A percentile compares a stretch with the other conserved stretches of the same genome.
These are phyloP conservation scores for Boechera divaricarpa DNA, from an alignment of 345 rosid genomes.

Conservation along the genomic window DNA sequence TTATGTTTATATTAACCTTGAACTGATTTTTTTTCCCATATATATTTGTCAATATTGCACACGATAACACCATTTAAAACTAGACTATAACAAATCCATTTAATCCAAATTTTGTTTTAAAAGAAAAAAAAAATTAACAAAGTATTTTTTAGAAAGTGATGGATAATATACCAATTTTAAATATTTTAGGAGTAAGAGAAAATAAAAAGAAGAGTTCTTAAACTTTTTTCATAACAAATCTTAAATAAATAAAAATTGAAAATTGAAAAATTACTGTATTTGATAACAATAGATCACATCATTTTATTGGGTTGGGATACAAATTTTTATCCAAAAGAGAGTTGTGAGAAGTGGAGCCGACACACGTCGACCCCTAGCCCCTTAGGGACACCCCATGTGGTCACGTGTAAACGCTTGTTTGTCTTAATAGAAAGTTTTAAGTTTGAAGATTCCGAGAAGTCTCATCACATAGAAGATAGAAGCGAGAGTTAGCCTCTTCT, in stretches of 20 bases:
- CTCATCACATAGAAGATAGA: conserved; percentile 25
- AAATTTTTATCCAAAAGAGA: conserved; percentile 23
- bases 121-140: too few relatives aligned
- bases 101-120: too few relatives aligned
- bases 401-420: conserved; percentile 44
- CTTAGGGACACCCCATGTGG: conserved; percentile 42
- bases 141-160: neutral
- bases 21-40: neutral
- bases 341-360: conserved; percentile 43
- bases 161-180: neutral
- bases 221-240: neutral
- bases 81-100: too few relatives aligned
- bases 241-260: neutral
- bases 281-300: neutral
- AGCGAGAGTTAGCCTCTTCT: conserved; percentile 34
- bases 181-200: too few relatives aligned
- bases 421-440: conserved; percentile 27
- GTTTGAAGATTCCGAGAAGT: conserved; percentile 32
- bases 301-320: neutral
- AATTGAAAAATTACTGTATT: neutral
- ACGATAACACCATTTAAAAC: neutral
- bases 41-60: neutral
- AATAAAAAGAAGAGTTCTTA: neutral
- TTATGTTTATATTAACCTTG: neutral
- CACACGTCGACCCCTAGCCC: conserved; percentile 37